Evolutionary conservation across 192 early-diverging fungal species (phyloP).

Genomic region (Spizellomyces sp.): DNA sequence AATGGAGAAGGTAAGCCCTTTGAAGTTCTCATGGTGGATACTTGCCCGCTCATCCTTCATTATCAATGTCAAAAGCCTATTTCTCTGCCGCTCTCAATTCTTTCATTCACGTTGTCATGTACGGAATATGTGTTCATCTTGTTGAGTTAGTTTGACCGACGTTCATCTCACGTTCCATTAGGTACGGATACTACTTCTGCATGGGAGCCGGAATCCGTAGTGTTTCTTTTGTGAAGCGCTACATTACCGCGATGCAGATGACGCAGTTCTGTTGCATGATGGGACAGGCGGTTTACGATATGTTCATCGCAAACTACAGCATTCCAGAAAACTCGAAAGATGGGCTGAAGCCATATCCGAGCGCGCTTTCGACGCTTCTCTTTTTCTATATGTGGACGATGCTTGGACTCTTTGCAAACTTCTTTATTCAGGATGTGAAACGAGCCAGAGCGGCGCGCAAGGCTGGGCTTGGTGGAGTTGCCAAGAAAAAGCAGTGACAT

Average conservation of each 20-base stretch:
- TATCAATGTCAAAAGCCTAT: constrained; percentile 38
- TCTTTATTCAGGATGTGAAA: constrained; percentile 55
- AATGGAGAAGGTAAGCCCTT: constrained; percentile 53
- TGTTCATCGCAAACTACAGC: constrained; percentile 33
- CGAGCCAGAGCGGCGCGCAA: constrained; percentile 26
- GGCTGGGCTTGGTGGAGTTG: neutral
- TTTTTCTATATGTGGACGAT: constrained; percentile 70
- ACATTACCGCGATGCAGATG: constrained; percentile 68
- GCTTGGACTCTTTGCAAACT: constrained; percentile 66
- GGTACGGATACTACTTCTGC: constrained; percentile 60
- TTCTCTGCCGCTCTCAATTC: constrained; percentile 57
- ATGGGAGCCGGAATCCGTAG: constrained; percentile 51
- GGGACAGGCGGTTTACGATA: constrained; percentile 47
- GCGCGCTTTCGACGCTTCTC: constrained; percentile 51
- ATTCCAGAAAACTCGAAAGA: neutral
- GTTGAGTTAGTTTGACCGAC: neutral
- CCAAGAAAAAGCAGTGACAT: neutral
- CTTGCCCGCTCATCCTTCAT: neutral
- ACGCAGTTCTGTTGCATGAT: constrained; percentile 66
- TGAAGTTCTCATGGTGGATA: neutral
- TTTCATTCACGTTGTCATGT: constrained; percentile 71
- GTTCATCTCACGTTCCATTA: neutral
- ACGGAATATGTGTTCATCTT: constrained; percentile 15
- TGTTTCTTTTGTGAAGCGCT: constrained; percentile 63
- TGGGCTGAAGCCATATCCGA: constrained; percentile 47